These are phyloP conservation scores for Madurella fahalii DNA, from an alignment of 2,329 filamentous ascomycete species.

Conservation along the genomic window DNA sequence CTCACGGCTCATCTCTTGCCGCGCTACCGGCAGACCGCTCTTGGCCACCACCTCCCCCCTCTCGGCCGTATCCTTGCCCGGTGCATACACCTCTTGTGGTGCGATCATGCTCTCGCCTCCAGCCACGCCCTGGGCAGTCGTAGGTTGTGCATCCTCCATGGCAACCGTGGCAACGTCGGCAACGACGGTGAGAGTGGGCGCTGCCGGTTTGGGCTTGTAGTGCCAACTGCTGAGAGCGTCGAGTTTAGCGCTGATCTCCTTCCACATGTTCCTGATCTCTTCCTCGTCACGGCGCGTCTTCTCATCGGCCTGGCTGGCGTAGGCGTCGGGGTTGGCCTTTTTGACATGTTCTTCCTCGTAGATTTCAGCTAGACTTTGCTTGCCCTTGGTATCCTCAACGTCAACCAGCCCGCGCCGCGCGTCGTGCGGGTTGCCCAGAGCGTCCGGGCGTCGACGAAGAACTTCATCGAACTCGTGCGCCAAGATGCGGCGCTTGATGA, in stretches of 20 bases:
- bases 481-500: conserved; percentile 91
- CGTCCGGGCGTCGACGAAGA: conserved; percentile 72
- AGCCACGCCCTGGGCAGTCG: conserved; percentile 69
- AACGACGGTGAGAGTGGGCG: conserved; percentile 79
- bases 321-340: conserved; percentile 69
- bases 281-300: conserved; percentile 77
- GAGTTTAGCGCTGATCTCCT: conserved; percentile 71
- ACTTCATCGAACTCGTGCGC: conserved; percentile 91
- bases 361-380: conserved; percentile 81
- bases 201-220: conserved; percentile 84
- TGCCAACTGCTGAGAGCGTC: conserved; percentile 91
- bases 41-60: conserved; percentile 72
- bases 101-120: conserved; percentile 72
- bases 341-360: conserved; percentile 92
- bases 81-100: conserved; percentile 88
- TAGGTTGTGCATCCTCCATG: conserved; percentile 94
- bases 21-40: conserved; percentile 71
- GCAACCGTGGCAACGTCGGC: conserved; percentile 84
- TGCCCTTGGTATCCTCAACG: conserved; percentile 81
- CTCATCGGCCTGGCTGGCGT: conserved; percentile 76
- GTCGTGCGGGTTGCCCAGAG: conserved; percentile 56
- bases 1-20: conserved; percentile 83
- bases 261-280: conserved; percentile 81
- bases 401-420: conserved; percentile 70
- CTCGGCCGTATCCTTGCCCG: conserved; percentile 61